Conservation (phyloP, 1,284 basidiomycete genomes). For the Spongiforma sp. region DNA sequence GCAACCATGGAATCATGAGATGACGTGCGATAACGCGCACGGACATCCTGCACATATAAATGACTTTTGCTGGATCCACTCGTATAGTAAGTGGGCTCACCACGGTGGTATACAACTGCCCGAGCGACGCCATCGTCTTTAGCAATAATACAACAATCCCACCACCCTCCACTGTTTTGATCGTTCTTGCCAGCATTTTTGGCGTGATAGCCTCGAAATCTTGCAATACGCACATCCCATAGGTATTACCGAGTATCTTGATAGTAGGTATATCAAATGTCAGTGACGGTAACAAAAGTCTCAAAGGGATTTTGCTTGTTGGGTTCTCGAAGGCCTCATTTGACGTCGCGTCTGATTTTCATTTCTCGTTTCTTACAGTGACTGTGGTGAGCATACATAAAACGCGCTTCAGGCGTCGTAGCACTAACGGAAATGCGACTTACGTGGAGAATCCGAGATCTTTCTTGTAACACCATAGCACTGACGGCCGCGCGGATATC, state of each 20-base stretch:
- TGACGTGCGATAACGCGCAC: slow-evolving; percentile 90
- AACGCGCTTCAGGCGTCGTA: slow-evolving; percentile 5
- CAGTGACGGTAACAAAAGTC: slow-evolving; percentile 98
- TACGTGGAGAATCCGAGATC: slow-evolving; percentile 93
- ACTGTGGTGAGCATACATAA: too few species aligned
- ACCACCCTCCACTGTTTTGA: slow-evolving; percentile 99
- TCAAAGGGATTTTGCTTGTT: slow-evolving; percentile 98
- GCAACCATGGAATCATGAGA: slow-evolving; percentile 93
- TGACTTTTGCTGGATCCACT: not conserved
- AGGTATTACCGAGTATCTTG: slow-evolving; percentile 97
- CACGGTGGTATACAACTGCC: slow-evolving; percentile 96
- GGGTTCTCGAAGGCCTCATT: slow-evolving; percentile 91
- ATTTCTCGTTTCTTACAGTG: slow-evolving; percentile 98
- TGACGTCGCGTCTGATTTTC: slow-evolving; percentile 94
- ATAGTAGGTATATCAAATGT: slow-evolving; percentile 98
- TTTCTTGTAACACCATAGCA: slow-evolving; percentile 98
- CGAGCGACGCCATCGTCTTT: slow-evolving; percentile 94
- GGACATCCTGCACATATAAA: slow-evolving; percentile 75
- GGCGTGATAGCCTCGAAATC: slow-evolving; percentile 99
- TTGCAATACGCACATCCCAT: slow-evolving; percentile 97
- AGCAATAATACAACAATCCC: slow-evolving; percentile 87
- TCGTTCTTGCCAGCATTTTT: slow-evolving; percentile 95
- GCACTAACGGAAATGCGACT: too few species aligned
- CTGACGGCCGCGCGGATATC: slow-evolving; percentile 87
- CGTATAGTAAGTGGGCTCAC: slow-evolving; percentile 47